Percentiles rank a stretch among this genome's conserved stretches.
phyloP scores from a whole-genome alignment of 495 filamentous ascomycete genomes.

The Penicillium taxi region DNA sequence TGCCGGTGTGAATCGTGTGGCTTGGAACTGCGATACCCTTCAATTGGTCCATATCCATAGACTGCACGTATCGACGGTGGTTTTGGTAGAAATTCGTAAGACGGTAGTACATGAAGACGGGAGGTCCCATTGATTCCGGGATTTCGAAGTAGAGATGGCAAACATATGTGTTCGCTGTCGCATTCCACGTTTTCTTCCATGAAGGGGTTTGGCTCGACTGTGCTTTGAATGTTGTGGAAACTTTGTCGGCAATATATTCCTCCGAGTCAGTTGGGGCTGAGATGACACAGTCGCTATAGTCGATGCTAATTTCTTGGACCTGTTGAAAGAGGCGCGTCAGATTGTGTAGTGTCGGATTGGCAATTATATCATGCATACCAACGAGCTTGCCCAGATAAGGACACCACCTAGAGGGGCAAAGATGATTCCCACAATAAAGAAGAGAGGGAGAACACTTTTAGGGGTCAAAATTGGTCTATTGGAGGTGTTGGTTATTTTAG shows the following conservation, averaged over 20 bases:
- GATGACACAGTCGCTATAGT: slow-evolving; percentile 70
- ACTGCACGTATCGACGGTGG: slow-evolving; percentile 90
- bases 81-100: slow-evolving; percentile 99
- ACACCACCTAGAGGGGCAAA: slow-evolving; percentile 84
- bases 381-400: slow-evolving; percentile 71
- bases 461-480: slow-evolving; percentile 81
- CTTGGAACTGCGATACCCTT: slow-evolving; percentile 59
- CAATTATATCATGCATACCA: slow-evolving; percentile 35
- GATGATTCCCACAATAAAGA: slow-evolving; percentile 77
- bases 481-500: slow-evolving; percentile 3
- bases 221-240: slow-evolving; percentile 58
- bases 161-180: slow-evolving; percentile 15
- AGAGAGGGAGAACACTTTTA: slow-evolving; percentile 83
- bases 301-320: slow-evolving; percentile 85
- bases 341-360: slow-evolving; percentile 1
- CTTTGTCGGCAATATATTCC: slow-evolving; percentile 42
- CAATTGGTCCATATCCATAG: slow-evolving; percentile 74
- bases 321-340: slow-evolving; percentile 25
- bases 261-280: slow-evolving; percentile 35
- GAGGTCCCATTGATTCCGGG: slow-evolving; percentile 66
- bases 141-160: slow-evolving; percentile 73
- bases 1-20: slow-evolving; percentile 51
- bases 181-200: slow-evolving; percentile 13
- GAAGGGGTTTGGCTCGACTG: slow-evolving; percentile 21
- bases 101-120: slow-evolving; percentile 86